Percentiles rank a stretch among this genome's conserved stretches.
Conservation (phyloP, 2,329 filamentous ascomycete species). For the Trichocomaceae sp. region DNA sequence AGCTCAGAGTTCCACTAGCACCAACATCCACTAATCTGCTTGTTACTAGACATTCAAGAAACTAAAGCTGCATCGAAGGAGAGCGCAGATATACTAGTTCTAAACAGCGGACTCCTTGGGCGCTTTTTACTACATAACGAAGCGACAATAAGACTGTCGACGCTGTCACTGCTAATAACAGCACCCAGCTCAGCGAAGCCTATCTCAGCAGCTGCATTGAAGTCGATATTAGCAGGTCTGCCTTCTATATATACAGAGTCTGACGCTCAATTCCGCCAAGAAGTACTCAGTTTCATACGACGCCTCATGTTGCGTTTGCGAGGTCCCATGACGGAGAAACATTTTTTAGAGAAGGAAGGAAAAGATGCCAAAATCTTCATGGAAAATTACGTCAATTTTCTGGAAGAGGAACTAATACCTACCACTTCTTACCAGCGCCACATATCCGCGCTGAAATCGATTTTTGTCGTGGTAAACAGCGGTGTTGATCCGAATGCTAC, state of each 20-base stretch:
- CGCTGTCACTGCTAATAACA: slow-evolving; percentile 70
- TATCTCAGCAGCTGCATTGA: slow-evolving; percentile 57
- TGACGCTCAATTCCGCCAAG: slow-evolving; percentile 78
- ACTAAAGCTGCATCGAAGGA: slow-evolving; percentile 16
- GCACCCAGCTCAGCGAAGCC: slow-evolving; percentile 69
- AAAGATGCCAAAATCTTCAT: slow-evolving; percentile 49
- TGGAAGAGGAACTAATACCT: slow-evolving; percentile 66
- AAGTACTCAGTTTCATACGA: slow-evolving; percentile 67
- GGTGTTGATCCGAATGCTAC: slow-evolving; percentile 53
- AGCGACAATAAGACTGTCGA: slow-evolving; percentile 66
- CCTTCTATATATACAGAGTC: slow-evolving; percentile 71
- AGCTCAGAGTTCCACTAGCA: slow-evolving; percentile 11
- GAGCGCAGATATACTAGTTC: slow-evolving; percentile 20
- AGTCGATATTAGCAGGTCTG: slow-evolving; percentile 59
- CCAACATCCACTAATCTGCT: slow-evolving; percentile 12
- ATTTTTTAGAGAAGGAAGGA: slow-evolving; percentile 24
- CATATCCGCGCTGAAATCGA: slow-evolving; percentile 67
- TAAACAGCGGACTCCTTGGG: slow-evolving; percentile 31
- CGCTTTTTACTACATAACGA: slow-evolving; percentile 44
- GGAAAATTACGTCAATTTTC: slow-evolving; percentile 65
- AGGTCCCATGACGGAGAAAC: slow-evolving; percentile 41
- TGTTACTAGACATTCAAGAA: slow-evolving; percentile 22
- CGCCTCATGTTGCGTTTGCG: slow-evolving; percentile 71
- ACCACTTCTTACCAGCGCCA: slow-evolving; percentile 87
- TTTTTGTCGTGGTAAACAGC: slow-evolving; percentile 61